Percentiles rank a stretch among this genome's conserved stretches.
phyloP scores from a whole-genome alignment of 2,329 filamentous ascomycete genomes.

The Colletotrichum sp. region DNA sequence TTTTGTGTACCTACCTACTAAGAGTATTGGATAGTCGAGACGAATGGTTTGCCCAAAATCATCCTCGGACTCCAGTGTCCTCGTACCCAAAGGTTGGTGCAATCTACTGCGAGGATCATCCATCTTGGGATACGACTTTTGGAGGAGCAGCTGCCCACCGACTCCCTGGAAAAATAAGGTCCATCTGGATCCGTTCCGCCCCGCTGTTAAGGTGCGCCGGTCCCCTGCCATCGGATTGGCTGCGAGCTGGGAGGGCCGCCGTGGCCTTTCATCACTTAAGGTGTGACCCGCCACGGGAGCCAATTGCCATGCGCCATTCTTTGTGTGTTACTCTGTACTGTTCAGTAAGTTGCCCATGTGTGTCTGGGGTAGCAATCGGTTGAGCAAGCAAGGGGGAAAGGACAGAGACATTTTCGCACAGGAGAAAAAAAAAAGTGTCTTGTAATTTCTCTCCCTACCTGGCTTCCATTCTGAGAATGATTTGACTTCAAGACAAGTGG shows the following conservation, averaged over 20 bases:
- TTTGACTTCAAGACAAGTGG: not conserved
- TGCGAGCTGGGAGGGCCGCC: not conserved
- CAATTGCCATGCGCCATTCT: not conserved
- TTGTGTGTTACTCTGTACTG: not conserved
- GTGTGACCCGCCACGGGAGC: not conserved
- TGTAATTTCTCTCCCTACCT: not conserved
- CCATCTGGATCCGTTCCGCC: not conserved
- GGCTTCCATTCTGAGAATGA: not conserved
- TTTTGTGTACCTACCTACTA: not conserved
- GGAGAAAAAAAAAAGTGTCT: not conserved
- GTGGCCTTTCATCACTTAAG: not conserved
- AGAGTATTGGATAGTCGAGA: not conserved
- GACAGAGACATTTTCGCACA: not conserved
- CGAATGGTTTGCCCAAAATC: not conserved
- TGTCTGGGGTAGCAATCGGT: not conserved
- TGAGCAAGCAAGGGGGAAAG: not conserved
- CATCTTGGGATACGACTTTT: not conserved
- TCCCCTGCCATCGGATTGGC: not conserved
- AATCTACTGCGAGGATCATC: not conserved
- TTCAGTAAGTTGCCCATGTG: not conserved
- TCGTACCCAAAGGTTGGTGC: not conserved
- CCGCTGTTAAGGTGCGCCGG: conserved; percentile 2
- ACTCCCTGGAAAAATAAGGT: conserved; percentile 2
- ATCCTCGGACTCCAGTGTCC: not conserved
- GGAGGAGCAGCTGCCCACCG: not conserved